These are phyloP conservation scores for Porpolomopsis calyptriformis DNA, from an alignment of 768 basidiomycete species.

Conservation along the genomic window DNA sequence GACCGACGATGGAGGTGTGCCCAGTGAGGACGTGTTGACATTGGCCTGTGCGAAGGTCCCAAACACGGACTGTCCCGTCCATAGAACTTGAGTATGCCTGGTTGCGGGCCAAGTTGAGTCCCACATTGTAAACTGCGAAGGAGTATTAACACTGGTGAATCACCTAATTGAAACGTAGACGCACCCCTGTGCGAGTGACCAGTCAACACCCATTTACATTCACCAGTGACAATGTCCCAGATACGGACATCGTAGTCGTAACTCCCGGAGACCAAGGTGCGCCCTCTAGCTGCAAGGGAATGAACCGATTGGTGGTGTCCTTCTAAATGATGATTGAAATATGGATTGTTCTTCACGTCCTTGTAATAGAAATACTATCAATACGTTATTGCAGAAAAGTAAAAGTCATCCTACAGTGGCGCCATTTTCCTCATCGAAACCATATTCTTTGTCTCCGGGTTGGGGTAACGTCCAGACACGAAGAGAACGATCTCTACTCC, in stretches of 20 bases:
- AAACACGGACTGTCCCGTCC: slow-evolving; percentile 94
- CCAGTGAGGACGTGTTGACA: slow-evolving; percentile 76
- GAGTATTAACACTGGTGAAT: too few species aligned
- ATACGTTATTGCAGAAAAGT: slow-evolving; percentile 9
- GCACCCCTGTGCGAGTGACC: slow-evolving; percentile 90
- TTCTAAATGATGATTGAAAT: slow-evolving; percentile 69
- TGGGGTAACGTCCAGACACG: slow-evolving; percentile 47
- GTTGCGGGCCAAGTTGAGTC: slow-evolving; percentile 74
- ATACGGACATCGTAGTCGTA: slow-evolving; percentile 93
- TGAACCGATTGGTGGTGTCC: slow-evolving; percentile 89
- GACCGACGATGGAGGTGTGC: slow-evolving; percentile 89
- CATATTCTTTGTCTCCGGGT: slow-evolving; percentile 67
- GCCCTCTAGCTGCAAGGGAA: slow-evolving; percentile 81
- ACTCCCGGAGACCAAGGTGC: slow-evolving; percentile 86
- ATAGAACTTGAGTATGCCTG: slow-evolving; percentile 96
- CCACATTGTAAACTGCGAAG: slow-evolving; percentile 87
- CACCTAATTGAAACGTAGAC: background rate
- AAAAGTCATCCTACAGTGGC: slow-evolving; percentile 27
- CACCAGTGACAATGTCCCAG: slow-evolving; percentile 85
- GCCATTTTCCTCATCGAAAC: slow-evolving; percentile 50
- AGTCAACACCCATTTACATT: slow-evolving; percentile 66
- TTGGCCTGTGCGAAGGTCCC: slow-evolving; percentile 77
- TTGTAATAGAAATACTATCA: slow-evolving; percentile 17
- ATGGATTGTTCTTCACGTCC: slow-evolving; percentile 72
- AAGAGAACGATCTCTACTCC: slow-evolving; percentile 59